A percentile compares a stretch with the other conserved stretches of the same genome.
Conservation (phyloP, 2,329 filamentous ascomycete species). For the Cadophora luteo-olivacea region DNA sequence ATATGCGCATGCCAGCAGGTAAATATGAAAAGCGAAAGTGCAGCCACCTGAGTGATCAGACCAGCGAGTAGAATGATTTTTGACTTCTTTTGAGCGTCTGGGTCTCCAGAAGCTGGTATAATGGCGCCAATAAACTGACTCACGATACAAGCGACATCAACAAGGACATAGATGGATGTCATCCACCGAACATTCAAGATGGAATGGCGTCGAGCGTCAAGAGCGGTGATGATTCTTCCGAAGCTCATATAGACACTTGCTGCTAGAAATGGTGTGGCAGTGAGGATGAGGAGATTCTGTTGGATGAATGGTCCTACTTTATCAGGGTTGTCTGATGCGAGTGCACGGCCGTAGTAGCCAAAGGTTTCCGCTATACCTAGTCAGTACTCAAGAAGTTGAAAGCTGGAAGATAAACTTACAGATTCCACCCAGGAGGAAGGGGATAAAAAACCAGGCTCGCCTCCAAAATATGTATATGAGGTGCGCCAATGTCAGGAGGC, state of each 20-base stretch:
- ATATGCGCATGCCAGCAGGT: background rate
- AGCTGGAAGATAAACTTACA: background rate
- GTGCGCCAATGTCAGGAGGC: background rate
- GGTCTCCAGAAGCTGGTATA: slow-evolving; percentile 2
- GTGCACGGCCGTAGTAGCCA: slow-evolving; percentile 15
- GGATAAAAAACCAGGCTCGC: slow-evolving; percentile 8
- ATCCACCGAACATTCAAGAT: background rate
- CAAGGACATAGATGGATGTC: slow-evolving; percentile 4
- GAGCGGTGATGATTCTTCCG: slow-evolving; percentile 2
- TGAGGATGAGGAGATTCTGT: slow-evolving; percentile 15
- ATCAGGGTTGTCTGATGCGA: background rate
- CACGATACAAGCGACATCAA: slow-evolving; percentile 5
- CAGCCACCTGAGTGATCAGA: background rate
- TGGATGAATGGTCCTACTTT: slow-evolving; percentile 1
- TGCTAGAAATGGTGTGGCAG: slow-evolving; percentile 2
- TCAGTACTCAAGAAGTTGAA: background rate
- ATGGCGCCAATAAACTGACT: slow-evolving; percentile 6
- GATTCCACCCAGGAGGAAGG: slow-evolving; percentile 1
- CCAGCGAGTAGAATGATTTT: background rate
- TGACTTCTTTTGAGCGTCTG: background rate
- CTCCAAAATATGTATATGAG: slow-evolving; percentile 10
- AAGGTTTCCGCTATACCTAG: background rate
- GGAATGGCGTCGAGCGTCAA: slow-evolving; percentile 2
- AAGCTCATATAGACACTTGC: slow-evolving; percentile 17
- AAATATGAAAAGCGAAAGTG: slow-evolving; percentile 1